A percentile compares a stretch with the other conserved stretches of the same genome.
Conservation (phyloP, 176 grass and related monocot genomes). For the Oryza longistaminata region DNA sequence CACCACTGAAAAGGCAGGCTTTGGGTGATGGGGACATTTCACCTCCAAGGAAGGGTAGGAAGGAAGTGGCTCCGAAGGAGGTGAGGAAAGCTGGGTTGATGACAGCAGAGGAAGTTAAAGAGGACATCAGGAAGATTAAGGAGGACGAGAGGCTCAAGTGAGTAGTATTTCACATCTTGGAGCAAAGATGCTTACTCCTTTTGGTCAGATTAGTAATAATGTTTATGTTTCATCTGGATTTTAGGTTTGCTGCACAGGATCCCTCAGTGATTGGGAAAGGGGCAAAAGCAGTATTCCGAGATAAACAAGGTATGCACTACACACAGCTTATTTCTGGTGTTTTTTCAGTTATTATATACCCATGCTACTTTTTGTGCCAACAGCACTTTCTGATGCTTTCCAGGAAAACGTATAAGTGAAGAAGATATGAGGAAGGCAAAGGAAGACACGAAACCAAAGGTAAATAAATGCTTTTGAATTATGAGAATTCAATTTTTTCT, state of each 20-base stretch:
- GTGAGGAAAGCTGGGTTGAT: constrained; percentile 59
- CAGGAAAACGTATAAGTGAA: constrained; percentile 74
- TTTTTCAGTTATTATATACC: background rate
- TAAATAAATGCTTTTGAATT: constrained; percentile 29
- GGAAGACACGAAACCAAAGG: constrained; percentile 81
- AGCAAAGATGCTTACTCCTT: constrained; percentile 17
- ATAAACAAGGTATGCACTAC: constrained; percentile 58
- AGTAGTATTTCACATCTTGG: constrained; percentile 25
- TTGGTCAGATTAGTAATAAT: constrained; percentile 32
- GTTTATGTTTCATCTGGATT: constrained; percentile 28
- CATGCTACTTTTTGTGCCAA: constrained; percentile 20
- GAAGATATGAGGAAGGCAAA: constrained; percentile 79
- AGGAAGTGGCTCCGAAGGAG: constrained; percentile 49
- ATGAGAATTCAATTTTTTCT: constrained; percentile 4
- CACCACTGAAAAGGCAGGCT: constrained; percentile 43
- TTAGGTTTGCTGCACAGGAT: constrained; percentile 69
- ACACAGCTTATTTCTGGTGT: constrained; percentile 15
- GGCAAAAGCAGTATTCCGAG: constrained; percentile 78
- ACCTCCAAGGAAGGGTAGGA: constrained; percentile 60
- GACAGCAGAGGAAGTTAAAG: constrained; percentile 70
- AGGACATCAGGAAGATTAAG: constrained; percentile 69
- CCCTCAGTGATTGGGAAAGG: constrained; percentile 68
- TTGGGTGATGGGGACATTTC: constrained; percentile 37
- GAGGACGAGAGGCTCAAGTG: constrained; percentile 67
- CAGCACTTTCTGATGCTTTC: constrained; percentile 36